Base-by-base conservation (phyloP, 1,284 basidiomycete species). In the Ustilago sp. region DNA sequence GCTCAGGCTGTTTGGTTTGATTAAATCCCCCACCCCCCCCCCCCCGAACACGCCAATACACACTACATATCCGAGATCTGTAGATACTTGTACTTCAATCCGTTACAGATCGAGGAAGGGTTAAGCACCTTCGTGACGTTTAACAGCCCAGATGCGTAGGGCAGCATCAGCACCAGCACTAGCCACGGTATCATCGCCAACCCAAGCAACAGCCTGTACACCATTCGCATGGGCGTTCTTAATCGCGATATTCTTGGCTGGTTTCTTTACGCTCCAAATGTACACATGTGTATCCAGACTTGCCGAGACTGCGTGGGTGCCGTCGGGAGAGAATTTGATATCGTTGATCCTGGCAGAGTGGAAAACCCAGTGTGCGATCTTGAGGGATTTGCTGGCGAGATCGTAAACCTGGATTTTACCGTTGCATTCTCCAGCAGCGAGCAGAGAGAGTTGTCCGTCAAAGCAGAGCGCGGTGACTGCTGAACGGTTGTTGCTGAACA, bases 321-420 rank as follows among this genome's bases (percentile, higher is more conserved):
- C 91, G 80, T 93, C 91, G 1, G 90, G 85, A 3, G 92, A 92
- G 90, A 93, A 98, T 0, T 90, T 88, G 15, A 98, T 89, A 17
- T 92, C 90, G 78, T 92, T 90, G 68, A 98, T 90, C 23, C 94
- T 91, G 0, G 90, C 93, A 4, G 91, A 90, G 87, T 99, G 96
- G 88, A 92, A 92, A 4, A 93, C 91, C 96, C 96, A 98, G 32
- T 85, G 81, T 12, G 74, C 57, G 28, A 83, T 72, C 54, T 81
- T 80, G 62, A 84, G 64, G 57, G 59, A 13, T 31, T 59, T 62
- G 7, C 36, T 43, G 1, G 69, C 90, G 11, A 91, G 89, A 79
- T 94, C 91, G 86, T 91, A 93, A 11, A 95, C 88, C n/a, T 90
- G 87, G 65, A 96, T 90, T 86, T 91, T 93, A 50, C 94, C 94